Base-by-base conservation (phyloP, 2,329 filamentous ascomycete species). In the Triangularia setosa region DNA sequence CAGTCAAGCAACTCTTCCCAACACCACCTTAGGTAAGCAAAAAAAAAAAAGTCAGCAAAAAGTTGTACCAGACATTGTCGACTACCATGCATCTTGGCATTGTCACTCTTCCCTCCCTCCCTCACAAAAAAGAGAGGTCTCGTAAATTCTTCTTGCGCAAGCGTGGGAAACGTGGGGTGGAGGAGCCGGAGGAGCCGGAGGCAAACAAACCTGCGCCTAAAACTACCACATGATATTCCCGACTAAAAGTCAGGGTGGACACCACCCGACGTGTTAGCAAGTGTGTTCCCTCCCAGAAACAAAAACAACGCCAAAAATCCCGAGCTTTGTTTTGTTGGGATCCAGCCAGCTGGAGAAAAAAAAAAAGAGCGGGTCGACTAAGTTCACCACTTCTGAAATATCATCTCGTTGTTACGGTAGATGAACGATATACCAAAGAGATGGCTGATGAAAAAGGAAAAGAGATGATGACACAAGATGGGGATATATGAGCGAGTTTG, bases 1-100 rank as follows among this genome's bases (percentile, higher is more conserved):
- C 91, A 77, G 92, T 96, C 72, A 96, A 82, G 82, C 92, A 96
- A 77, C 92, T 96, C 79, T 96, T 96, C 67, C 92, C 92, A 74
- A 96, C 92, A 76, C 92, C 92, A 79, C 92, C 90, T 92, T 76
- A 63, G 71, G 64, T 62, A 64, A 65, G 62, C 63, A 67, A 64
- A 61, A 60, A 64, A 48, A 63, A 68, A 64, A 60, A 60, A 64
- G 73, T 78, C 72, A 78, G 75, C 69, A 69, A 68, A 61, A 23
- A 44, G 2, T 1, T n/a, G 16, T 48, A 12, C 14, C 16, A 40
- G 11, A n/a, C n/a, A 21, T 21, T 64, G 61, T 8, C 56, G 60
- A 61, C 58, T 23, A 54, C 23, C 53, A 55, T 1, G 9, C 30
- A 25, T 64, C 67, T 67, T 65, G 67, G 63, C 62, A 48, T 14